Percentiles rank a stretch among this genome's conserved stretches.
Conservation (phyloP, 78 protist genomes). For the Tieghemostelium lacteum region DNA sequence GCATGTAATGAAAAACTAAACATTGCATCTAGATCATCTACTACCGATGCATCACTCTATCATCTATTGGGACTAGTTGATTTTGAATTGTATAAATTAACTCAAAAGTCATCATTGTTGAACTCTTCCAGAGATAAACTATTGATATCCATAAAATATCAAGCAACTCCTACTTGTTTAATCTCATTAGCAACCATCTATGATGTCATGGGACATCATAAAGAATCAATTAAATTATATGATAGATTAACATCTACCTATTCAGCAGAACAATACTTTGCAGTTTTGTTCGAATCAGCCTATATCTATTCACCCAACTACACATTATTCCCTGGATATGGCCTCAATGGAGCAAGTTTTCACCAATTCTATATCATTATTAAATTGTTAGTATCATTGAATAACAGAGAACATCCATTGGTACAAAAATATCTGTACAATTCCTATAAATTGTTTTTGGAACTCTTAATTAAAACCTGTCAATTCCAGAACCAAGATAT, state of each 20-base stretch:
- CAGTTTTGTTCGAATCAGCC: conserved; percentile 34
- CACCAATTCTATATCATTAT: neutral
- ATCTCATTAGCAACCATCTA: conserved; percentile 21
- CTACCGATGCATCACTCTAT: conserved; percentile 47
- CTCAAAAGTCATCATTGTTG: neutral
- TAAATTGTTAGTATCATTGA: neutral
- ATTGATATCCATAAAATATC: neutral
- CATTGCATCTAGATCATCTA: conserved; percentile 46
- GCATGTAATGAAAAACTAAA: conserved; percentile 13
- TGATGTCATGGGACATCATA: neutral
- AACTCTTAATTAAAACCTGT: too few relatives aligned
- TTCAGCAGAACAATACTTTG: neutral
- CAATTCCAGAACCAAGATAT: too few relatives aligned
- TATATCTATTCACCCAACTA: conserved; percentile 24
- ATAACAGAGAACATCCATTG: neutral
- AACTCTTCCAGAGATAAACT: neutral
- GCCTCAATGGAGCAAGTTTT: neutral
- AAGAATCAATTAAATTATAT: neutral
- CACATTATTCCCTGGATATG: neutral
- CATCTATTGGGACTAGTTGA: conserved; percentile 59
- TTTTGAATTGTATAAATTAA: conserved; percentile 28
- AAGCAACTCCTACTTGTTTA: neutral
- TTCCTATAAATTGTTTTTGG: neutral
- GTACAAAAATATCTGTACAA: neutral
- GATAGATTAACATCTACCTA: neutral